phyloP scores from a whole-genome alignment of 176 grass and related monocot species.

The Aegilops tauschii region DNA sequence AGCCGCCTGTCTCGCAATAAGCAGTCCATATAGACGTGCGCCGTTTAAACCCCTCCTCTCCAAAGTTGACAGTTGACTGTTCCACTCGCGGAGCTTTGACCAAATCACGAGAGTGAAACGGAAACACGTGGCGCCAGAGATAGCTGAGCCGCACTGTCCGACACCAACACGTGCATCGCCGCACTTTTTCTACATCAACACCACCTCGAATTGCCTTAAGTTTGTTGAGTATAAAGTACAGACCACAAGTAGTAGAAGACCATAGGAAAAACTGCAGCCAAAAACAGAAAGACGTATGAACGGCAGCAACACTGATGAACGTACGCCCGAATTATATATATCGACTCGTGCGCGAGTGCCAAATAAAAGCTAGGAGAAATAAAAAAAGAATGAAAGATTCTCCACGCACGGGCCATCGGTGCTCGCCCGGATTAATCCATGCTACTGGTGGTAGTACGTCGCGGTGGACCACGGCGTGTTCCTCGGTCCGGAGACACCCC shows the following conservation, averaged over 20 bases:
- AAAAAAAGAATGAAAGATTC: background rate
- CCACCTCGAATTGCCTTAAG: background rate
- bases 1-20: no score
- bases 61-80: background rate
- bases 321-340: background rate
- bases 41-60: no score
- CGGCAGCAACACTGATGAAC: background rate
- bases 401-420: background rate
- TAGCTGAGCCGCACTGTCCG: background rate
- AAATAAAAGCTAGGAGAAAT: background rate
- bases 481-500: conserved; percentile 16
- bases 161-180: background rate
- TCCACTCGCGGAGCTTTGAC: background rate
- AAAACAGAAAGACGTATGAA: background rate
- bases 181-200: background rate
- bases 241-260: no score
- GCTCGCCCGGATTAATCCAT: background rate
- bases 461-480: conserved; percentile 11
- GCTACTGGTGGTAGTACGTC: background rate
- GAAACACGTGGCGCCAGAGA: background rate
- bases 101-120: background rate
- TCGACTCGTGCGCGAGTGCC: background rate
- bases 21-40: no score
- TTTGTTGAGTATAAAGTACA: no score
- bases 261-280: background rate